Evolutionary conservation across 2,329 filamentous ascomycete genomes (phyloP).

Genomic region (Fusarium hainanense): DNA sequence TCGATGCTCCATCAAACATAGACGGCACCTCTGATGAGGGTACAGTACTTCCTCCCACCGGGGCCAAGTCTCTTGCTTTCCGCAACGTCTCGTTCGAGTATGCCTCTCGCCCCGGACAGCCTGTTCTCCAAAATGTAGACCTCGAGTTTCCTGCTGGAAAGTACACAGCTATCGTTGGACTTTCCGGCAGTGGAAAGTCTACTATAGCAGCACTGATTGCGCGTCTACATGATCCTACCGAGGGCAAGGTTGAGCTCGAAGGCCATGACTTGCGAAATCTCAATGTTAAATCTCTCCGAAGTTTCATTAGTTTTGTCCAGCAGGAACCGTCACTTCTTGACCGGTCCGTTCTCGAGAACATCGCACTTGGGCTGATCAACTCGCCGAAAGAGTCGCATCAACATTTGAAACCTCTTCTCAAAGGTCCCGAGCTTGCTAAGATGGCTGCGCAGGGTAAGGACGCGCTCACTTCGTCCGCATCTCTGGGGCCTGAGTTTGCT

Average conservation of each 20-base stretch:
- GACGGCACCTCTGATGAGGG: slow-evolving; percentile 54
- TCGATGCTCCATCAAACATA: slow-evolving; percentile 62
- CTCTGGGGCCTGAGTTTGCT: slow-evolving; percentile 52
- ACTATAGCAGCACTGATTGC: slow-evolving; percentile 65
- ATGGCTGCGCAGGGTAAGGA: slow-evolving; percentile 64
- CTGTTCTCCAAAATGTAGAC: slow-evolving; percentile 57
- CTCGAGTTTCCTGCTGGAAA: slow-evolving; percentile 59
- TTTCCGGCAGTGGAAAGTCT: slow-evolving; percentile 67
- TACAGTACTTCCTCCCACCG: slow-evolving; percentile 56
- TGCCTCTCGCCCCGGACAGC: slow-evolving; percentile 54
- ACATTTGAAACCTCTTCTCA: slow-evolving; percentile 57
- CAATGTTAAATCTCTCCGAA: slow-evolving; percentile 58
- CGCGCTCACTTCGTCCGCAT: slow-evolving; percentile 57
- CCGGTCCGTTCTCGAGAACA: slow-evolving; percentile 62
- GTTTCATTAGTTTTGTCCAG: slow-evolving; percentile 57
- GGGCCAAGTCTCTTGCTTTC: slow-evolving; percentile 51
- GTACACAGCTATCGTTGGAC: slow-evolving; percentile 66
- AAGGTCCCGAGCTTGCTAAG: slow-evolving; percentile 60
- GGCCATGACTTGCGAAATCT: slow-evolving; percentile 58
- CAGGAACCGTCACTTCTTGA: slow-evolving; percentile 58
- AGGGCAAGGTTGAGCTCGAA: slow-evolving; percentile 59
- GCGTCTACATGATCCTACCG: slow-evolving; percentile 66
- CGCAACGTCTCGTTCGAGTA: slow-evolving; percentile 57
- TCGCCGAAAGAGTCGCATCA: slow-evolving; percentile 53
- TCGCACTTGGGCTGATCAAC: slow-evolving; percentile 55